phyloP scores from a whole-genome alignment of 2,329 filamentous ascomycete genomes.

The Trichoderma sp. region DNA sequence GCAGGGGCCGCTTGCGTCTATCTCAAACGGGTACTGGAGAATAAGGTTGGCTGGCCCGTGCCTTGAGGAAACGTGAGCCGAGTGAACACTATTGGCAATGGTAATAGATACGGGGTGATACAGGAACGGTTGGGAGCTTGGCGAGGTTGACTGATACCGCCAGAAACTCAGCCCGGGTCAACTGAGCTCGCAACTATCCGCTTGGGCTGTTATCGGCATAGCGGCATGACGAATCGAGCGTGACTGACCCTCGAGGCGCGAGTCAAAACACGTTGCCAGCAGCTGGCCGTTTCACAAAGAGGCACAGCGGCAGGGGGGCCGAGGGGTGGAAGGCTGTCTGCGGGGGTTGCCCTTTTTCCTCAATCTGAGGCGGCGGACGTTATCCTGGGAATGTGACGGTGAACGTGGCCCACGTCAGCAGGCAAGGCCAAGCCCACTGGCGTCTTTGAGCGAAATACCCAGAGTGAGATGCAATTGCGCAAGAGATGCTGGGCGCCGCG shows the following conservation, averaged over 20 bases:
- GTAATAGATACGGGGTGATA: neutral
- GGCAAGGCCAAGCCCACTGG: constrained; percentile 7
- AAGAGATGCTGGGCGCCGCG: neutral
- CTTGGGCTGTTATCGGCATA: neutral
- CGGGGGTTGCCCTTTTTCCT: neutral
- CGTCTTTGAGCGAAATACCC: constrained; percentile 12
- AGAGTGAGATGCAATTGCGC: neutral
- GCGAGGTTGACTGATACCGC: constrained; percentile 5
- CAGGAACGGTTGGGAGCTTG: neutral
- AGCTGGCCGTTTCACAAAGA: constrained; percentile 19
- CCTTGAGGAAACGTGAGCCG: constrained; percentile 16
- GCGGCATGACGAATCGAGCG: neutral
- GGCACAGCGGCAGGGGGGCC: constrained; percentile 9
- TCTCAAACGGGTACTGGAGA: constrained; percentile 19
- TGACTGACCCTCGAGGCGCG: neutral
- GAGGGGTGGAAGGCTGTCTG: neutral
- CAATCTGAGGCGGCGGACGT: constrained; percentile 1
- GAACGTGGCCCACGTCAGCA: constrained; percentile 1
- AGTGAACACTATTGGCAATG: neutral
- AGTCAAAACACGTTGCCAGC: constrained; percentile 2
- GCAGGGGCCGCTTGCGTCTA: constrained; percentile 15
- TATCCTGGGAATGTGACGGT: constrained; percentile 1
- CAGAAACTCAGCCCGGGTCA: constrained; percentile 2
- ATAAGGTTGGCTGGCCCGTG: constrained; percentile 22
- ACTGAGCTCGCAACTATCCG: neutral